Evolutionary conservation across 352 stramenopile species (phyloP), one percentile per base, ranked within the genome.

Genomic region (Globisporangium echinulatum): DNA sequence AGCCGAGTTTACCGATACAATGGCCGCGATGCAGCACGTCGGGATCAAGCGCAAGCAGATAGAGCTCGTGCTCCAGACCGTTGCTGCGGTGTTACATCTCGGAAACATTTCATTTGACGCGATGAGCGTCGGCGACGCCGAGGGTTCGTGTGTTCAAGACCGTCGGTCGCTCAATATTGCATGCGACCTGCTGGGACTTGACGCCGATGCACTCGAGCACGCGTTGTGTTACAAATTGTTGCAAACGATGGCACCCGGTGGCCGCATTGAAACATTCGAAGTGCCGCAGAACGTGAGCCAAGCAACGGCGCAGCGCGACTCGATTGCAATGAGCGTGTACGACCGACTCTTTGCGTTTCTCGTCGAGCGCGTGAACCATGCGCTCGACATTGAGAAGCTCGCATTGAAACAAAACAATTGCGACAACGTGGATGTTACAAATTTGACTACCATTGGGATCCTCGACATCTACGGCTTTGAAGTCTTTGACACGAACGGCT

Each of bases 401-500:
- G 80, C 79, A 1, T 82, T 92, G 54, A 90, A 91, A 49, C 79
- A 85, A 52, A 82, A 82, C 39, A 79, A 95, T 60, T 75, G 87
- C 7, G 52, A 92, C 49, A 77, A 91, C 43, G 81, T 87, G 62
- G 52, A 87, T 64, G 64, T 85, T 15, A 87, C 40, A 13, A 44
- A 1, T 8, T 13, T 92, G 76, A 83, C 74, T 15, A 94, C 69
- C 55, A 87, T 98, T 66, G 90, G 92, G 52, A 95, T 98, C 39
- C 73, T 98, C 43, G 96, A 99, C 66, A 98, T 99, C 59, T 99
- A 98, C 67, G 94, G 96, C 1, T 99, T 99, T 77, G 96, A 99
- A 68, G 89, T 90, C 19, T 98, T 98, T 59, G 77, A 97, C 53
- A 92, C 94, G 59, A 97, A 97, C 64, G 87, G 88, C 49, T 97